Evolutionary conservation across 1,284 basidiomycete genomes (phyloP), one percentile per base, ranked within the genome.

Genomic region (Cryptococcus neoformans): DNA sequence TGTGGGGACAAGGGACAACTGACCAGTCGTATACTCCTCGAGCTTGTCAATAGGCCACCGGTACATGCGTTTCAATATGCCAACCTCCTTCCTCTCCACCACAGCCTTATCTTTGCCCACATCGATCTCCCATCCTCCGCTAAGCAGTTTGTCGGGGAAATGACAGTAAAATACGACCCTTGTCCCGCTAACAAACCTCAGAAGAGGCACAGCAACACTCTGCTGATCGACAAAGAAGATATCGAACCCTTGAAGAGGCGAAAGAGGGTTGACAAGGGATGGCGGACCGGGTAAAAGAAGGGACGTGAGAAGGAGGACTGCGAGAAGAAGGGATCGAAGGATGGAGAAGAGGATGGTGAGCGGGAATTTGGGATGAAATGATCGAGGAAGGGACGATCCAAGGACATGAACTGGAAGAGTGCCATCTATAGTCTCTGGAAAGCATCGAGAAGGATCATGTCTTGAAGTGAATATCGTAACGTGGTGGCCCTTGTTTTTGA

Each of bases 81-180:
- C 67, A 56, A 60, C 56, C 38, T 71, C 51, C 41, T 54, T 35
- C 5, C 60, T 69, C 53, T 64, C 59, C 49, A 41, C 36, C 14
- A 28, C 21, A 2, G 21, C n/a, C 14, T 28, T 34, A 16, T 21
- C 28, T 5, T 69, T 65, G 44, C 78, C 74, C 10, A 69, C 64
- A 14, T 87, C 35, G 48, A 69, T 59, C 55, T 72, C 66, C 80
- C 69, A 72, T 44, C 74, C 69, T n/a, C 76, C 70, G 16, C 72
- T 73, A n/a, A 96, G 82, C 0, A 96, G 80, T 73, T 94, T 92
- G 78, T 97, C 93, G 0, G 96, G 95, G 69, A 98, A 99, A 75
- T 99, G 95, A 68, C 93, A 96, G 76, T 99, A 99, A 78, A 97
- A 99, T 14, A 99, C 85, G 28, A 96, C 88, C 1, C 90, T 85